A percentile compares a stretch with the other conserved stretches of the same genome.
phyloP scores from a whole-genome alignment of 495 filamentous ascomycete genomes.

The Pyronema omphalodes region DNA sequence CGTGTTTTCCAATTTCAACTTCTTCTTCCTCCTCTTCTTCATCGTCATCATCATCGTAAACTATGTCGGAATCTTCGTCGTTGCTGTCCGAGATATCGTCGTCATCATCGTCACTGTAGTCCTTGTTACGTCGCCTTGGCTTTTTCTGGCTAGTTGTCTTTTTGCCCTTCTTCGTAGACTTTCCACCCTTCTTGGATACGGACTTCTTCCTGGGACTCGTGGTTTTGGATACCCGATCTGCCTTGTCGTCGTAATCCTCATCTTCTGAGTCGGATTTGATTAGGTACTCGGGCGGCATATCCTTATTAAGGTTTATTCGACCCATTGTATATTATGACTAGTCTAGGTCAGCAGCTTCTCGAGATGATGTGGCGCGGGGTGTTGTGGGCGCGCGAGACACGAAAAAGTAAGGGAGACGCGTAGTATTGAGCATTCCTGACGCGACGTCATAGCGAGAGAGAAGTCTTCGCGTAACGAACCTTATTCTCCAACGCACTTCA shows the following conservation, averaged over 20 bases:
- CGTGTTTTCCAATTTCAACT: conserved; percentile 12
- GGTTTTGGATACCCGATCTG: neutral
- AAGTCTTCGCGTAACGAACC: too few relatives aligned
- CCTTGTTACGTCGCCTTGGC: neutral
- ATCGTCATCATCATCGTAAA: conserved; percentile 12
- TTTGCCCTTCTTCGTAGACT: neutral
- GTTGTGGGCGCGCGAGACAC: too few relatives aligned
- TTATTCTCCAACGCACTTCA: too few relatives aligned
- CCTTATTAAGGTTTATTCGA: neutral
- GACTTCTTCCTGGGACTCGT: neutral
- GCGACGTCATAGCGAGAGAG: too few relatives aligned
- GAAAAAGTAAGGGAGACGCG: too few relatives aligned
- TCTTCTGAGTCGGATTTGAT: conserved; percentile 9
- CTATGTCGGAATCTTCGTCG: neutral
- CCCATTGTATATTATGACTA: neutral
- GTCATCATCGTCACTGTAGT: neutral
- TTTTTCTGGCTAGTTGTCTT: neutral
- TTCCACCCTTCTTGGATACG: neutral
- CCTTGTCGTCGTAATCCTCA: conserved; percentile 5
- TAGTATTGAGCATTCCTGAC: too few relatives aligned
- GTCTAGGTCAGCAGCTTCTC: too few relatives aligned
- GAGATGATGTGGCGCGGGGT: too few relatives aligned
- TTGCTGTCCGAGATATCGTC: conserved; percentile 1
- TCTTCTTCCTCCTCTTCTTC: conserved; percentile 13
- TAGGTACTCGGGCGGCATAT: neutral